A percentile compares a stretch with the other conserved stretches of the same genome.
phyloP scores from a whole-genome alignment of 176 grass and related monocot species.

The bread wheat (Triticum aestivum) region DNA sequence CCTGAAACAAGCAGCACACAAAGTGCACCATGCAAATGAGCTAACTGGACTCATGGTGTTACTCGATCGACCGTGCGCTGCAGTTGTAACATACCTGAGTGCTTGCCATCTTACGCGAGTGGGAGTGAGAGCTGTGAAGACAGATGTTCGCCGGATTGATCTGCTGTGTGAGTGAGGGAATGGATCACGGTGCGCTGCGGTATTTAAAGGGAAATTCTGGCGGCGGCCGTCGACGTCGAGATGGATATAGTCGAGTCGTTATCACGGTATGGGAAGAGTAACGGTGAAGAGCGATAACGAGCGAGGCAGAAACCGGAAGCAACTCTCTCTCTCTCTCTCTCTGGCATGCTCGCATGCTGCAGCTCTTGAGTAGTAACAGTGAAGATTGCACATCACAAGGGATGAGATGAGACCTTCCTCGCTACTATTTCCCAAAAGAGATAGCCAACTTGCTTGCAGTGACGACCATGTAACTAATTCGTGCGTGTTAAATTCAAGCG shows the following conservation, averaged over 20 bases:
- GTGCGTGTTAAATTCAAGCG: too few species aligned
- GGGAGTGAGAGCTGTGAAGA: not conserved
- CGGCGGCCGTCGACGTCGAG: not conserved
- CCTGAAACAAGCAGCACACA: conserved; percentile 17
- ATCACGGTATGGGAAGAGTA: not conserved
- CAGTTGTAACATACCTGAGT: not conserved
- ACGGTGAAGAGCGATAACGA: not conserved
- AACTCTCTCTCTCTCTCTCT: not conserved
- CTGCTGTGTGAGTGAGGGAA: not conserved
- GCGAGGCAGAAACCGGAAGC: not conserved
- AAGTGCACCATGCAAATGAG: not conserved
- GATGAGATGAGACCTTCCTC: not conserved
- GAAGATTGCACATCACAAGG: not conserved
- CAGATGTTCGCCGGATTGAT: not conserved
- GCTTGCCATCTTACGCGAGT: not conserved
- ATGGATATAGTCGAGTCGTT: not conserved
- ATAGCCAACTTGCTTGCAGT: too few species aligned
- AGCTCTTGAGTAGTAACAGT: not conserved
- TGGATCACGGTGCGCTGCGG: not conserved
- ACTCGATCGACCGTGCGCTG: too few species aligned
- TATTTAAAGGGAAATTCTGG: not conserved
- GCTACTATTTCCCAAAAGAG: not conserved
- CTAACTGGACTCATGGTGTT: not conserved
- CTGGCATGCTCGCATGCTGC: not conserved
- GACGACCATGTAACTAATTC: too few species aligned